Evolutionary conservation across 2,329 filamentous ascomycete species (phyloP).

Genomic region (Nannizzia gypsea): DNA sequence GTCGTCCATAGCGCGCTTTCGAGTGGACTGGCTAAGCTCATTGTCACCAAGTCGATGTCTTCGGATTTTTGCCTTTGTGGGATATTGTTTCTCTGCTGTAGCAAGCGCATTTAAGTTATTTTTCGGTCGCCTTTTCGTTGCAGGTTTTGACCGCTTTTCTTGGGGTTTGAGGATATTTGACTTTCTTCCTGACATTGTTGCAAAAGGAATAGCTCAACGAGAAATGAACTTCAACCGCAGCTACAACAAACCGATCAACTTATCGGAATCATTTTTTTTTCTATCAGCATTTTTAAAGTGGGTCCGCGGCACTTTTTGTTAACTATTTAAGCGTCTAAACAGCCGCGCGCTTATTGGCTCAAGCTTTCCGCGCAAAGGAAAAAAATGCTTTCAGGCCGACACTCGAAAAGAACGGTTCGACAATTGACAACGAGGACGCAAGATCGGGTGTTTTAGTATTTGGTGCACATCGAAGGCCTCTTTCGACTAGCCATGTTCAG

Average conservation of each 20-base stretch:
- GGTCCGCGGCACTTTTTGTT: neutral
- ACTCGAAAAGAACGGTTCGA: neutral
- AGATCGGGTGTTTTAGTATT: neutral
- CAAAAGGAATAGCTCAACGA: neutral
- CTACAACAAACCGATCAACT: neutral
- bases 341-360: neutral
- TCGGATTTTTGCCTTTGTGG: conserved; percentile 43
- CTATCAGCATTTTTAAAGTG: conserved; percentile 1
- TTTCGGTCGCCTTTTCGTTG: conserved; percentile 36
- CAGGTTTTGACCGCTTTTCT: conserved; percentile 28
- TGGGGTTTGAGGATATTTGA: conserved; percentile 31
- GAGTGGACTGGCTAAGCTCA: conserved; percentile 34
- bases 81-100: conserved; percentile 48
- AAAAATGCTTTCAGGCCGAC: neutral
- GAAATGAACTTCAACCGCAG: neutral
- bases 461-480: neutral
- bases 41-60: conserved; percentile 48
- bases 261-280: neutral
- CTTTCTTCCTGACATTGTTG: conserved; percentile 32
- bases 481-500: conserved; percentile 29
- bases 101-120: conserved; percentile 51
- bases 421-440: neutral
- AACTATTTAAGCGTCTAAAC: neutral
- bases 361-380: neutral
- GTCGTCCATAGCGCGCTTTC: conserved; percentile 24